Base-by-base conservation (phyloP, 1,284 basidiomycete genomes). In the Boletus smithii region DNA sequence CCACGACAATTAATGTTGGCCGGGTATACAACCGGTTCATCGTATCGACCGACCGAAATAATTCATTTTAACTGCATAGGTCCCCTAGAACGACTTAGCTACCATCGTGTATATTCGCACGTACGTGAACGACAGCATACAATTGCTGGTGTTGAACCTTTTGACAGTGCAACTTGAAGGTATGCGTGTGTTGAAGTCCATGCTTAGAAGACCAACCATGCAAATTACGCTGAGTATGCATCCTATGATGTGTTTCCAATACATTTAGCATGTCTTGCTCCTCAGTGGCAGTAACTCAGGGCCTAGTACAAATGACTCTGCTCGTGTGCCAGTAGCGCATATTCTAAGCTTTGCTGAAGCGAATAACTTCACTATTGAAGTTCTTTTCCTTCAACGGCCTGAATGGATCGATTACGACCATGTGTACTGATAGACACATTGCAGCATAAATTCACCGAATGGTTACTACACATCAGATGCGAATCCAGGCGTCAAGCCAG, bases 361-460 rank as follows among this genome's bases (percentile, higher is more conserved):
- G 5, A 48, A 56, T 24, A 42, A 68, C 9, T 80, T 77, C 54
- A 77, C 74, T 1, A 47, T 81, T 9, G 68, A 20, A 20, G 20
- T 20, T 20, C 4, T 20, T 20, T 20, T 20, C 20, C 50, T 69
- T 16, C 76, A 69, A 44, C 63, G 53, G 42, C 77, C 76, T 0
- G 50, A 57, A 20, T 81, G 78, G 78, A 76, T 81, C 42, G 78
- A 80, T 55, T 76, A 69, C 49, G 59, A 54, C 0, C 76, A 79
- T 57, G 32, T 20, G 4, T 4, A 20, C 20, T 20, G 20, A 20
- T 20, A 20, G 20, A 20, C 4, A 20, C 20, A 20, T 60, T 67
- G 65, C 48, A 73, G 50, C 27, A 58, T 44, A 24, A 3, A 22
- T 10, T 31, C 20, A 26, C 24, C 8, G 5, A 18, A 40, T 32